phyloP scores from a whole-genome alignment of 2,329 filamentous ascomycete genomes.

The Penicillium sp. region DNA sequence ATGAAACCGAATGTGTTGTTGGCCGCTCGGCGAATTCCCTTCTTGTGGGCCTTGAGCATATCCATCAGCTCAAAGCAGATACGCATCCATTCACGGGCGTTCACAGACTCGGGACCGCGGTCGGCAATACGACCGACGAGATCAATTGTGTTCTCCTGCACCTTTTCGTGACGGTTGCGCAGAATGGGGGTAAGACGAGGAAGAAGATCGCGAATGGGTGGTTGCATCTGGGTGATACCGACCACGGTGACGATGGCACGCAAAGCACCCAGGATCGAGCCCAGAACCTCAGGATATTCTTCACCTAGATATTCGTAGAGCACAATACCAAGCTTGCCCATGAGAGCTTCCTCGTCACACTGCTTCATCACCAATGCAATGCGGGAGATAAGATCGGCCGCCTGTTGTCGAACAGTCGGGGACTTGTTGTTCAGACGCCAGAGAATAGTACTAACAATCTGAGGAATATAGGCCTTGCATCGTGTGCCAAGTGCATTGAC shows the following conservation, averaged over 20 bases:
- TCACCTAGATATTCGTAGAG: constrained; percentile 98
- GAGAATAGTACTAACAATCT: constrained; percentile 94
- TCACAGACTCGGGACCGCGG: constrained; percentile 92
- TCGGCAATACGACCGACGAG: constrained; percentile 97
- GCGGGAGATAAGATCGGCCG: constrained; percentile 91
- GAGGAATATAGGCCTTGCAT: constrained; percentile 93
- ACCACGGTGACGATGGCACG: constrained; percentile 97
- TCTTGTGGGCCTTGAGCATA: constrained; percentile 99
- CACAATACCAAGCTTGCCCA: constrained; percentile 91
- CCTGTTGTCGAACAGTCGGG: constrained; percentile 92
- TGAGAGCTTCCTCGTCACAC: constrained; percentile 90
- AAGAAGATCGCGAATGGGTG: constrained; percentile 91
- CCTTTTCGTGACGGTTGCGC: constrained; percentile 97
- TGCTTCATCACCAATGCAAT: constrained; percentile 99
- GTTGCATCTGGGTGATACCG: constrained; percentile 97
- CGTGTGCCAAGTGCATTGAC: constrained; percentile 91
- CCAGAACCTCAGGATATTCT: constrained; percentile 96
- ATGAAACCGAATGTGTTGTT: constrained; percentile 99
- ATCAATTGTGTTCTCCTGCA: constrained; percentile 98
- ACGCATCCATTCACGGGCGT: constrained; percentile 98
- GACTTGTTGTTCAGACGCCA: constrained; percentile 98
- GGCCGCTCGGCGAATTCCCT: constrained; percentile 93
- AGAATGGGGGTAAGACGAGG: constrained; percentile 96
- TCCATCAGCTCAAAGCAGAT: constrained; percentile 98
- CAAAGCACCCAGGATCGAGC: constrained; percentile 90